These are phyloP conservation scores for Neonectria punicea DNA, from an alignment of 2,329 filamentous ascomycete species.

Conservation along the genomic window DNA sequence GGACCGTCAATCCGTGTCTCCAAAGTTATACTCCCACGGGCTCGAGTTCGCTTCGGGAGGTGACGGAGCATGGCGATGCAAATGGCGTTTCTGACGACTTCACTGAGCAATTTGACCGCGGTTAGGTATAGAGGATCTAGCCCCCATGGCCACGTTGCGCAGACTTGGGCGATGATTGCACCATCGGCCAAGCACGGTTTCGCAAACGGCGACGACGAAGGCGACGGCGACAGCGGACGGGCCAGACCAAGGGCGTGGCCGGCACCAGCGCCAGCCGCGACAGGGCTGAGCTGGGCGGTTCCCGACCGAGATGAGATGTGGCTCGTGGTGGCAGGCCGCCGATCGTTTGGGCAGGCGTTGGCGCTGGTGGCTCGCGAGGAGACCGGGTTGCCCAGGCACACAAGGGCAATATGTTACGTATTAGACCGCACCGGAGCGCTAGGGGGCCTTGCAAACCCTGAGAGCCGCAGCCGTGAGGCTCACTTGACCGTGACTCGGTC, in stretches of 20 bases:
- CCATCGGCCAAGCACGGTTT: constrained; percentile 21
- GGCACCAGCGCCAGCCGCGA: neutral
- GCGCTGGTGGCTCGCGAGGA: constrained; percentile 14
- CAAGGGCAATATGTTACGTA: constrained; percentile 23
- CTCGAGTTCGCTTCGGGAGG: neutral
- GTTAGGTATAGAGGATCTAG: constrained; percentile 10
- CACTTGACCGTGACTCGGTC: constrained; percentile 28
- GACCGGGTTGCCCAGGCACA: constrained; percentile 24
- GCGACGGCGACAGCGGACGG: neutral
- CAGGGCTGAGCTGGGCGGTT: constrained; percentile 21
- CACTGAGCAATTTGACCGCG: constrained; percentile 4
- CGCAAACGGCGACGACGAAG: constrained; percentile 16
- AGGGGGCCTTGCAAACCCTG: constrained; percentile 7
- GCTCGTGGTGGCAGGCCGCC: constrained; percentile 20
- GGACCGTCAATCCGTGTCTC: neutral
- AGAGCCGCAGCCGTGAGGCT: constrained; percentile 14
- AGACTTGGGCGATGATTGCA: constrained; percentile 34
- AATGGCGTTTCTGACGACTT: constrained; percentile 15
- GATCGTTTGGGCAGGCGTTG: constrained; percentile 17
- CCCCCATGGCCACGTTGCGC: constrained; percentile 35
- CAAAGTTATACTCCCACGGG: neutral
- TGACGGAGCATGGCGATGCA: neutral
- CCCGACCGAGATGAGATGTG: constrained; percentile 25
- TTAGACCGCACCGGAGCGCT: constrained; percentile 19
- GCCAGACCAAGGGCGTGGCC: constrained; percentile 7